Evolutionary conservation across 2,329 filamentous ascomycete genomes (phyloP).

Genomic region (Spiromastix sp.): DNA sequence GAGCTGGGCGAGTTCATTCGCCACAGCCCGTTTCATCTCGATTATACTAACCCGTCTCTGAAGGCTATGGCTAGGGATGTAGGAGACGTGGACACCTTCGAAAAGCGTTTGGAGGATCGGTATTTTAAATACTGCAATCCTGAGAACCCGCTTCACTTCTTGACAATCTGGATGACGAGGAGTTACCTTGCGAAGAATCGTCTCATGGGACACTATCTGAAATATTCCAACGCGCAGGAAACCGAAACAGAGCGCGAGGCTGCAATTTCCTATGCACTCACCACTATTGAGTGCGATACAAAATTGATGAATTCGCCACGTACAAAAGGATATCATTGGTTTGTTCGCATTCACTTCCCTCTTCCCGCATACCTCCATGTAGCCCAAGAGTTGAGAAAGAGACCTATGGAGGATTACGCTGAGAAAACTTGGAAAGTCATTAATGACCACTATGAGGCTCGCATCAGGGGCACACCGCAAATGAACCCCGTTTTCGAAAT

Average conservation of each 20-base stretch:
- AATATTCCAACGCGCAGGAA: not conserved
- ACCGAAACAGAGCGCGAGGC: not conserved
- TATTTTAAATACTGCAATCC: not conserved
- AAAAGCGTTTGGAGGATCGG: not conserved
- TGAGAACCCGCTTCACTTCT: not conserved
- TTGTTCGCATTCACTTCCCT: not conserved
- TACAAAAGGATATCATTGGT: not conserved
- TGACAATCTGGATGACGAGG: not conserved
- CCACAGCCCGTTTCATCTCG: conserved; percentile 10
- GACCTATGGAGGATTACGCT: not conserved
- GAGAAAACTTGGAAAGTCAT: not conserved
- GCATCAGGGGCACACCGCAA: not conserved
- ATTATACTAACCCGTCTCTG: not conserved
- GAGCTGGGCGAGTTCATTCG: conserved; percentile 33
- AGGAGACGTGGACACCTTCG: not conserved
- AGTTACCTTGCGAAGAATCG: not conserved
- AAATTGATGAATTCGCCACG: not conserved
- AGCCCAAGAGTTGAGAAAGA: not conserved
- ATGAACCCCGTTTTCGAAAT: not conserved
- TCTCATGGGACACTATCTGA: not conserved
- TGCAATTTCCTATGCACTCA: not conserved
- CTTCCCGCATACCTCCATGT: not conserved
- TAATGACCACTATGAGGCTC: not conserved
- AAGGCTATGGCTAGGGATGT: not conserved
- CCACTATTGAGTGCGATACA: not conserved